A percentile compares a stretch with the other conserved stretches of the same genome.
phyloP scores from a whole-genome alignment of 2,329 filamentous ascomycete species.

The Clonostachys rhizophaga region DNA sequence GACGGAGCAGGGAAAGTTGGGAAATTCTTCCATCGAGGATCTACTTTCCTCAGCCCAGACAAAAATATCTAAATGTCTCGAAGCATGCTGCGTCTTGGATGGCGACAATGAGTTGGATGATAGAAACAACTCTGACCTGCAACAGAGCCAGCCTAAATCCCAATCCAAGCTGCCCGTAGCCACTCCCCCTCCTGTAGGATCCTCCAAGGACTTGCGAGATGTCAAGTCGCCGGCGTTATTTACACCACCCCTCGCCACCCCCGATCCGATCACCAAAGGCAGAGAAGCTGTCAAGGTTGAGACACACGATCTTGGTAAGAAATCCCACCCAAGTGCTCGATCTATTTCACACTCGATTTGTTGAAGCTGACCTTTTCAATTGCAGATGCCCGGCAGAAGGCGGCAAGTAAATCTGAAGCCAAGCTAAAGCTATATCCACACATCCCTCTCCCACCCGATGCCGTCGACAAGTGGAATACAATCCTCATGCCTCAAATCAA shows the following conservation, averaged over 20 bases:
- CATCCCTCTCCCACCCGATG: constrained; percentile 50
- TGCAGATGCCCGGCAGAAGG: neutral
- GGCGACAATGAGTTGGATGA: constrained; percentile 52
- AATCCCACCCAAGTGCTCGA: too few species aligned
- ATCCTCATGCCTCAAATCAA: constrained; percentile 71
- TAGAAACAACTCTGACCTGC: constrained; percentile 42
- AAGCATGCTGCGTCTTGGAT: constrained; percentile 57
- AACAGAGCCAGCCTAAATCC: constrained; percentile 11
- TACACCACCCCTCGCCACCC: neutral
- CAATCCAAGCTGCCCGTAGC: neutral
- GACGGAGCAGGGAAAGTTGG: constrained; percentile 57
- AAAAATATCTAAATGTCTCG: constrained; percentile 51
- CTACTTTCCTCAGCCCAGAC: constrained; percentile 49
- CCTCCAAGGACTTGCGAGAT: constrained; percentile 1
- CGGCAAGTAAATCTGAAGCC: constrained; percentile 14
- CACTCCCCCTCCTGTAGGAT: neutral
- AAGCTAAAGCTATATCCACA: constrained; percentile 58
- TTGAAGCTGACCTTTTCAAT: neutral
- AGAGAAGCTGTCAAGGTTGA: neutral
- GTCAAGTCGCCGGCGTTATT: constrained; percentile 1
- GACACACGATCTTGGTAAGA: neutral
- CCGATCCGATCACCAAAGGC: neutral
- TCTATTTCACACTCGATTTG: neutral
- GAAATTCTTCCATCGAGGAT: constrained; percentile 39
- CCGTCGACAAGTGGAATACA: constrained; percentile 68